These are phyloP conservation scores for Trypanosoma rangeli DNA, from an alignment of 208 protist species.

Conservation along the genomic window DNA sequence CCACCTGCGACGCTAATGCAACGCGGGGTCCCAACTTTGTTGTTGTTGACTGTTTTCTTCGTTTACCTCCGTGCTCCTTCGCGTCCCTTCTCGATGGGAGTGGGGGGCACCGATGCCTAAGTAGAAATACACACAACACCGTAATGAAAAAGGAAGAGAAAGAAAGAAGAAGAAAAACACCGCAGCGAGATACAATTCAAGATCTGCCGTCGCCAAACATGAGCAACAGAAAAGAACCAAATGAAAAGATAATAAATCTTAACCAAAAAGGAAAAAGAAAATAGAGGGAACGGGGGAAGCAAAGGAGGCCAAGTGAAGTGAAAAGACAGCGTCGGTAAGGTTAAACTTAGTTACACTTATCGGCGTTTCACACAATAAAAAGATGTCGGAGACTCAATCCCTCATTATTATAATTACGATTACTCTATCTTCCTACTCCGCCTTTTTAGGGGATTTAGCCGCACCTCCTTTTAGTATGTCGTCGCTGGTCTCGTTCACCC, in stretches of 20 bases:
- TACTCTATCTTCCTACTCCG: too few species aligned
- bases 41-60: slow-evolving; percentile 1
- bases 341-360: not conserved
- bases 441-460: too few species aligned
- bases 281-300: not conserved
- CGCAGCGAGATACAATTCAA: not conserved
- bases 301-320: not conserved
- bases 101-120: not conserved
- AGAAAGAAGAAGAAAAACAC: not conserved
- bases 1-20: not conserved
- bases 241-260: not conserved
- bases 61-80: slow-evolving; percentile 2
- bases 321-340: not conserved
- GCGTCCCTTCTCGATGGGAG: not conserved
- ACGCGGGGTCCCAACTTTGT: not conserved
- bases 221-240: slow-evolving; percentile 9
- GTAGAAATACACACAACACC: not conserved
- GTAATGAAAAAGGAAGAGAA: not conserved
- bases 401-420: too few species aligned
- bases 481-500: not conserved
- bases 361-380: not conserved
- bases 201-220: not conserved
- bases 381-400: not conserved
- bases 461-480: too few species aligned
- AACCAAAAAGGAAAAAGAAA: slow-evolving; percentile 10